A percentile compares a stretch with the other conserved stretches of the same genome.
These are phyloP conservation scores for Suhomyces coccinellae DNA, from an alignment of 1,139 yeast genomes.

Conservation along the genomic window DNA sequence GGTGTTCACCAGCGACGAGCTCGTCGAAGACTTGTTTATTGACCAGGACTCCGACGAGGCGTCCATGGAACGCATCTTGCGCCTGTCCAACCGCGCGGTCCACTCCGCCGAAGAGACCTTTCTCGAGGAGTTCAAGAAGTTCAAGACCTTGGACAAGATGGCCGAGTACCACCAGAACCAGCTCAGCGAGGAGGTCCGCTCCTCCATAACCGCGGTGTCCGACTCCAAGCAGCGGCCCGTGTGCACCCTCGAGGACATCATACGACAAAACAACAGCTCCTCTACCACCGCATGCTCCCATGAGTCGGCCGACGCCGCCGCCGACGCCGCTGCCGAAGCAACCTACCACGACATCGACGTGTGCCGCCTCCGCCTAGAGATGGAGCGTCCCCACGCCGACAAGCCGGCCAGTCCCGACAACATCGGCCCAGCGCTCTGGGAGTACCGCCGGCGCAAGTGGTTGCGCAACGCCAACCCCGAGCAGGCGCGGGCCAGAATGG, in stretches of 20 bases:
- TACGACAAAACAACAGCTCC: slow-evolving; percentile 12
- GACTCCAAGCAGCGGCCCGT: slow-evolving; percentile 10
- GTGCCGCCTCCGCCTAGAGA: slow-evolving; percentile 28
- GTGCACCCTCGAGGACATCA: slow-evolving; percentile 13
- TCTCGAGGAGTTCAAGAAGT: slow-evolving; percentile 34
- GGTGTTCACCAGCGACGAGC: slow-evolving; percentile 42
- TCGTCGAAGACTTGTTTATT: slow-evolving; percentile 44
- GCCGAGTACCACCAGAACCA: slow-evolving; percentile 22
- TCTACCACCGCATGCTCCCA: slow-evolving; percentile 7
- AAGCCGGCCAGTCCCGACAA: slow-evolving; percentile 4
- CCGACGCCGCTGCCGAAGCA: slow-evolving; percentile 23
- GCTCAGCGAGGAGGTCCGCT: slow-evolving; percentile 21
- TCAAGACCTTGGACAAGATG: slow-evolving; percentile 39
- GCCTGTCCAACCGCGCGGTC: slow-evolving; percentile 23
- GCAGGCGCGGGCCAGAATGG: slow-evolving; percentile 16
- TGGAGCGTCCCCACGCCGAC: slow-evolving; percentile 17
- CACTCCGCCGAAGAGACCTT: slow-evolving; percentile 37
- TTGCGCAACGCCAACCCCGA: slow-evolving; percentile 23
- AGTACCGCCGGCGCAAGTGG: slow-evolving; percentile 61
- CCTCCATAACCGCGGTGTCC: slow-evolving; percentile 24
- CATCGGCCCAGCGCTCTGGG: slow-evolving; percentile 60
- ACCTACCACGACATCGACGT: slow-evolving; percentile 31
- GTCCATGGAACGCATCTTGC: slow-evolving; percentile 25
- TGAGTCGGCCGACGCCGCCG: slow-evolving; percentile 15
- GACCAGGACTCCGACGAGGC: slow-evolving; percentile 32